Base-by-base conservation (phyloP, 306 rosid genomes). In the Aeschynomene evenia region DNA sequence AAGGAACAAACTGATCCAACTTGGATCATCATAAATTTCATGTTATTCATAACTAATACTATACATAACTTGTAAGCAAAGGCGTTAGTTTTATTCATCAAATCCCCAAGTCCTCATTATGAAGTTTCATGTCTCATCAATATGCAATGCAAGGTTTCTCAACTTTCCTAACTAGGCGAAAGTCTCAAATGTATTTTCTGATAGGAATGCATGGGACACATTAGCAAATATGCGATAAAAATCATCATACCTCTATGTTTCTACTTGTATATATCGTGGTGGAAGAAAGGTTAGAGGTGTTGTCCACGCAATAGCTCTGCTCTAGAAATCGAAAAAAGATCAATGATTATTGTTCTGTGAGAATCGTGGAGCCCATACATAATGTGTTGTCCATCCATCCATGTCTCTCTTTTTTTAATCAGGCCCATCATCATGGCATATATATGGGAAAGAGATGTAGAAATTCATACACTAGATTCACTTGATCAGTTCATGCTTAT, bases 361-460 rank as follows among this genome's bases (percentile, higher is more conserved):
- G 24, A 40, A 18, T 37, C 53, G 59, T 46, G 24, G 49, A 58
- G 33, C 63, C 72, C 53, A 54, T 53, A 33, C 53, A 54, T 53
- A 33, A 23, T 34, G 70, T 9, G 7, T 34, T 45, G n/a, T 64
- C 7, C 50, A 45, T 45, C 51, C 20, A 1, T 42, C 33, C 3
- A 9, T 39, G 9, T 12, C 51, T 51, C 13, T 11, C n/a, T 60
- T 5, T 28, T 76, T 52, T 24, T 45, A n/a, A n/a, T n/a, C n/a
- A n/a, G n/a, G n/a, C n/a, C n/a, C n/a, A n/a, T n/a, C n/a, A n/a
- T n/a, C n/a, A n/a, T n/a, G n/a, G n/a, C n/a, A n/a, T n/a, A n/a
- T n/a, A n/a, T n/a, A n/a, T n/a, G n/a, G 39, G 21, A 39, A 59
- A 60, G 64, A 4, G 1, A 13, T 53, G 65, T 45, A 20, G 13